A percentile compares a stretch with the other conserved stretches of the same genome.
phyloP scores from a whole-genome alignment of 169 alveolate genomes.

The Plasmodium billcollinsi region DNA sequence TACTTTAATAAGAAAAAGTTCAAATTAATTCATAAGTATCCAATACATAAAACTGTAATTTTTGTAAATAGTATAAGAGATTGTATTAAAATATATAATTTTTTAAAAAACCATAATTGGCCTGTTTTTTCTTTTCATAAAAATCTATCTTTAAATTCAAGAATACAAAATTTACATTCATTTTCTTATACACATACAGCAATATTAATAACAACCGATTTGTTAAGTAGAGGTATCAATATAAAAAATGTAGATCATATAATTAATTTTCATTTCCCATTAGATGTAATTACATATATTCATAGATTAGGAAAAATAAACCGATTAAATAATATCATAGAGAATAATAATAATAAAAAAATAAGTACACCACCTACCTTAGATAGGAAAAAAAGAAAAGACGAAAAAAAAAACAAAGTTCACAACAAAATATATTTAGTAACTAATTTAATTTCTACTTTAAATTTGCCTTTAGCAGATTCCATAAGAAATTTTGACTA shows the following conservation, averaged over 20 bases:
- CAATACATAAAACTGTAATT: slow-evolving; percentile 40
- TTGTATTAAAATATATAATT: slow-evolving; percentile 41
- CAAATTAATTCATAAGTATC: slow-evolving; percentile 9
- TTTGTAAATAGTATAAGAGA: slow-evolving; percentile 60
- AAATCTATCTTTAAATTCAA: slow-evolving; percentile 80
- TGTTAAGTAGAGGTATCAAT: slow-evolving; percentile 83
- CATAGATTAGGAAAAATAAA: slow-evolving; percentile 78
- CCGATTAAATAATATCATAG: not conserved
- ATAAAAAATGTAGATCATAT: slow-evolving; percentile 78
- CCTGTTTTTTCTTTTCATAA: slow-evolving; percentile 84
- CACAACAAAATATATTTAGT: slow-evolving; percentile 5
- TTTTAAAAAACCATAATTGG: slow-evolving; percentile 80
- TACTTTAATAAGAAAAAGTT: slow-evolving; percentile 13
- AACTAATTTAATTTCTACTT: slow-evolving; percentile 42
- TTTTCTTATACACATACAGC: slow-evolving; percentile 35
- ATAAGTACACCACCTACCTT: not conserved
- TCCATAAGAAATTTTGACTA: slow-evolving; percentile 16
- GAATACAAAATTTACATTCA: slow-evolving; percentile 81
- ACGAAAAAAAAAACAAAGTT: not conserved
- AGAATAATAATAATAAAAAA: not conserved
- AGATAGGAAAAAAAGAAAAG: not conserved
- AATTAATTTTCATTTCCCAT: slow-evolving; percentile 83
- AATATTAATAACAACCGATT: slow-evolving; percentile 83
- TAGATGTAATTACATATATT: slow-evolving; percentile 79
- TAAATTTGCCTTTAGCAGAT: slow-evolving; percentile 43